Evolutionary conservation across 2,329 filamentous ascomycete species (phyloP).

Genomic region (Annulohypoxylon truncatum): DNA sequence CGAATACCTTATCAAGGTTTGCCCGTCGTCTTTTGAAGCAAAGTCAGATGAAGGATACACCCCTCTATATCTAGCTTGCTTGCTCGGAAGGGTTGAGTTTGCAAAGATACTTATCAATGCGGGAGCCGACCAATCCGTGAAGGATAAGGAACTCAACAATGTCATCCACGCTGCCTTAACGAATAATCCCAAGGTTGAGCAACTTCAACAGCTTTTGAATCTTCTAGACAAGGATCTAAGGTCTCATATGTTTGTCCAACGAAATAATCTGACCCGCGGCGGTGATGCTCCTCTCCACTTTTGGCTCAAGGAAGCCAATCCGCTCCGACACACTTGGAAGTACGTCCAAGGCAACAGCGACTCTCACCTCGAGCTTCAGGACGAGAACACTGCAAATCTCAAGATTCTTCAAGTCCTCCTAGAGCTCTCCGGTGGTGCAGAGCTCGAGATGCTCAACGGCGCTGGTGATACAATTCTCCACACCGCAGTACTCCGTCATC

Average conservation of each 20-base stretch:
- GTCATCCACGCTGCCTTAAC: constrained; percentile 70
- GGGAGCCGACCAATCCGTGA: constrained; percentile 75
- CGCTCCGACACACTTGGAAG: neutral
- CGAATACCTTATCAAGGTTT: constrained; percentile 71
- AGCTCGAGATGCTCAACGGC: constrained; percentile 69
- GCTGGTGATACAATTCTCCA: constrained; percentile 75
- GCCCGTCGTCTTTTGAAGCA: constrained; percentile 71
- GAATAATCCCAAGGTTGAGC: constrained; percentile 48
- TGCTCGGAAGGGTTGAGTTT: constrained; percentile 63
- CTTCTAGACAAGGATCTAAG: constrained; percentile 70
- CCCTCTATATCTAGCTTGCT: constrained; percentile 75
- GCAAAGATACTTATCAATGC: constrained; percentile 72
- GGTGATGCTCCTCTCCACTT: constrained; percentile 73
- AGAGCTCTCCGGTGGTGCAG: constrained; percentile 65
- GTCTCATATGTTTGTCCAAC: constrained; percentile 67
- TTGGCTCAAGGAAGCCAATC: constrained; percentile 59
- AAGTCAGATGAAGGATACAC: constrained; percentile 70
- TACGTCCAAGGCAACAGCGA: neutral
- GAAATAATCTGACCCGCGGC: constrained; percentile 62
- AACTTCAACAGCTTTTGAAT: constrained; percentile 62
- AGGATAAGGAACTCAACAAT: constrained; percentile 72
- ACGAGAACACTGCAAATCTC: constrained; percentile 49
- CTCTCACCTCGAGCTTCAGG: neutral
- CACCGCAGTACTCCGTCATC: constrained; percentile 58
- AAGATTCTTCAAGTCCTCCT: constrained; percentile 63